Base-by-base conservation (phyloP, 2,329 filamentous ascomycete genomes). In the Emmonsiellopsis sp. region DNA sequence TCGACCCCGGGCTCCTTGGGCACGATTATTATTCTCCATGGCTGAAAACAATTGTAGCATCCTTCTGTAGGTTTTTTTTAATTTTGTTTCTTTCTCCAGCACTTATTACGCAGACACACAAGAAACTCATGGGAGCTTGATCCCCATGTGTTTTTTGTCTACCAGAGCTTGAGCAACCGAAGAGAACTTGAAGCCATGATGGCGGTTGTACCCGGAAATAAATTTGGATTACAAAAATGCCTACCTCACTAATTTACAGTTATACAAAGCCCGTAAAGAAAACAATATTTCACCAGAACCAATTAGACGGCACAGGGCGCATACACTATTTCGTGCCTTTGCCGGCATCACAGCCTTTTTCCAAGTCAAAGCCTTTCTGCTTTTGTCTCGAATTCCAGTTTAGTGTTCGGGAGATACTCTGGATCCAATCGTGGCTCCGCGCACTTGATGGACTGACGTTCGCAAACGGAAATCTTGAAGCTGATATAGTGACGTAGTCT, bases 401-500 rank as follows among this genome's bases (percentile, higher is more conserved):
- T 56, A 78, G 56, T 2, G 74, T 77, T 57, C 74, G 73, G 1
- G 72, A 75, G 48, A 78, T 76, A 58, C 73, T 76, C 42, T 73
- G 71, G 51, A 78, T 70, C 75, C 75, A 78, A 47, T 76, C 74
- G 54, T 77, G 73, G 32, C 72, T 73, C 9, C 72, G 67, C 41
- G 69, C 65, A 6, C 66, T 67, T 6, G 68, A 64, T 4, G 73
- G 74, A 58, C 76, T 63, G 31, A 78, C 73, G 59, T 74, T 76
- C 20, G 75, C 75, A 64, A 77, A 78, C 2, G 76, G 76, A 59
- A 76, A 78, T 54, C 75, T 66, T 6, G 74, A 76, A 13, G 76
- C 76, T 7, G 73, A 76, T n/a, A 78, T 73, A 0, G 75, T 78
- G 37, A 78, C 73, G 58, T 78, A 78, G 61, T 78, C 76, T 8